Base-by-base conservation (phyloP, 768 basidiomycete genomes). In the Trametes cinnabarina region DNA sequence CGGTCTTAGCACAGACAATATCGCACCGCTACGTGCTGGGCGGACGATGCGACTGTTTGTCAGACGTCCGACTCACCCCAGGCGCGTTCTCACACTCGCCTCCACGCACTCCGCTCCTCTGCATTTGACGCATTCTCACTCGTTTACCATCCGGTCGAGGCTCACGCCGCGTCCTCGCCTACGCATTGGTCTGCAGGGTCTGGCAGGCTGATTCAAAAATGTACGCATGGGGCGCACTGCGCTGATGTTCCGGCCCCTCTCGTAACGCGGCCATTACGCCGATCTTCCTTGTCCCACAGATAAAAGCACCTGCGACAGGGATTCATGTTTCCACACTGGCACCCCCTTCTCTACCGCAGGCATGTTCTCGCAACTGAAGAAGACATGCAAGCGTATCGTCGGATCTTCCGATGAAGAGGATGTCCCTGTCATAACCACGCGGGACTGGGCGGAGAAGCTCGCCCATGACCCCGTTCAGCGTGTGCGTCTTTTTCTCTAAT, bases 381-480 rank as follows among this genome's bases (percentile, higher is more conserved):
- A 73, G 34, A 57, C 81, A 41, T 80, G 79, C 35, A 88, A 88
- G 71, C 78, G 76, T 51, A 59, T 83, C 34, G 76, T 91, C 35
- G 79, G 71, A 11, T 76, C 86, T 64, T 82, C 87, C 4, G 87
- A 90, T 3, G 87, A 90, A 53, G 74, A 84, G 11, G 66, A 71
- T 14, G 79, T 85, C 6, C 80, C 85, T 19, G 73, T 85, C 46
- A 73, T 90, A 47, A 80, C 87, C n/a, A 72, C 77, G 35, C 72
- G 72, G 17, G 80, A 86, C 46, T 92, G 82, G 74, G 49, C 83
- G 41, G 66, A 63, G 12, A 66, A 69, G 23, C 71, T 76, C 50
- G 56, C 74, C 34, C 59, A 63, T 3, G 69, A 82, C 54, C 86
- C 88, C 1, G 74, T 71, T 44, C 74, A 49, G 4, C 47, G 47